Percentiles rank a stretch among this genome's conserved stretches.
These are phyloP conservation scores for Phoenix dactylifera DNA, from an alignment of 176 grass and related monocot species.

Conservation along the genomic window DNA sequence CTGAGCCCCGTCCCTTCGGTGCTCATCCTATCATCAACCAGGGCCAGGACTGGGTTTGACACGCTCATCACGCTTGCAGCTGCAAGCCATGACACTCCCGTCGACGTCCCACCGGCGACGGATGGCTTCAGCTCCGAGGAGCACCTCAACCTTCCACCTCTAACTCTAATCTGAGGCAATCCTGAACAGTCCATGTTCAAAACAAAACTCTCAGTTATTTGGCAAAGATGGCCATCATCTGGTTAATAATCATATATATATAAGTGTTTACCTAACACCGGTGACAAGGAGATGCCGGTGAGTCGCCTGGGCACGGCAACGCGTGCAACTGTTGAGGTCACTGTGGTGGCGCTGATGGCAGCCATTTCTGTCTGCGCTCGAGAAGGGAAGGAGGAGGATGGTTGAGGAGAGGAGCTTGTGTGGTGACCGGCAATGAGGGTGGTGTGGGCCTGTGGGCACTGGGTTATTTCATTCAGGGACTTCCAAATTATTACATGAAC, in stretches of 20 bases:
- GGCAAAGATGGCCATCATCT: neutral
- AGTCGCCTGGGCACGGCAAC: slow-evolving; percentile 21
- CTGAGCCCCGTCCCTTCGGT: slow-evolving; percentile 96
- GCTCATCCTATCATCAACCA: slow-evolving; percentile 86
- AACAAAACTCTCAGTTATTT: neutral
- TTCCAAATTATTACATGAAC: too few relatives aligned
- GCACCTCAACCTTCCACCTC: slow-evolving; percentile 52
- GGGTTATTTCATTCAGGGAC: too few relatives aligned
- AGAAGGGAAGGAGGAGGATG: too few relatives aligned
- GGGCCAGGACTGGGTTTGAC: slow-evolving; percentile 58
- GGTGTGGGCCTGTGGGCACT: too few relatives aligned
- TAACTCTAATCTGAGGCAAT: slow-evolving; percentile 49
- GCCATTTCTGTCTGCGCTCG: slow-evolving; percentile 26
- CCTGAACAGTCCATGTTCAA: slow-evolving; percentile 27
- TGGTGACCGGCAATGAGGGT: too few relatives aligned
- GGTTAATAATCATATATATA: neutral
- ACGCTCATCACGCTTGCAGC: slow-evolving; percentile 35
- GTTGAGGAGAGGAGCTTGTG: too few relatives aligned
- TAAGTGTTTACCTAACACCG: slow-evolving; percentile 29
- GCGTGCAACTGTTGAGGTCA: slow-evolving; percentile 38
- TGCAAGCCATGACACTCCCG: slow-evolving; percentile 22
- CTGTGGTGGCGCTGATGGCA: slow-evolving; percentile 43
- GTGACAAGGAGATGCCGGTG: slow-evolving; percentile 7
- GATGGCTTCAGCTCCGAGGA: slow-evolving; percentile 31
- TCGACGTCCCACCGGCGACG: neutral